Evolutionary conservation across 2,329 filamentous ascomycete genomes (phyloP).

Genomic region (Tolypocladium ophioglossoides): DNA sequence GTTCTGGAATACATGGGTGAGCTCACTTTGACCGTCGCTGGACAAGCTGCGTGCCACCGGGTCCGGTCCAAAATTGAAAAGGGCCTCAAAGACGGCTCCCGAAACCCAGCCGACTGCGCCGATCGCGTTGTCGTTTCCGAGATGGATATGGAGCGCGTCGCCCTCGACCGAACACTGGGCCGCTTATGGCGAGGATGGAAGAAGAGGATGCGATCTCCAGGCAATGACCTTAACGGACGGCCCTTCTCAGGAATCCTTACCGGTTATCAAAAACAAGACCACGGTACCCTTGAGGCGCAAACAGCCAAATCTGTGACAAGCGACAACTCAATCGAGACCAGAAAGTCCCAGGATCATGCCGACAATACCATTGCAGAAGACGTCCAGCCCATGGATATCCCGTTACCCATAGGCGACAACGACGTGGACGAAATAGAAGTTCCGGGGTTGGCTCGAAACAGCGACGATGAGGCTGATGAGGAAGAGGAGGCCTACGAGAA

Average conservation of each 20-base stretch:
- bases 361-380: conserved; percentile 14
- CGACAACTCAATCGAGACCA: conserved; percentile 3
- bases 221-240: conserved; percentile 33
- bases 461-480: conserved; percentile 49
- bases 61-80: conserved; percentile 48
- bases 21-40: conserved; percentile 76
- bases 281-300: conserved; percentile 26
- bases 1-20: conserved; percentile 92
- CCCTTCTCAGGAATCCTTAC: conserved; percentile 39
- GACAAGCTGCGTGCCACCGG: conserved; percentile 70
- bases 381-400: conserved; percentile 34
- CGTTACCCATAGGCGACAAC: conserved; percentile 55
- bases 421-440: conserved; percentile 76
- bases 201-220: conserved; percentile 61
- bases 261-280: conserved; percentile 18
- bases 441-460: conserved; percentile 53
- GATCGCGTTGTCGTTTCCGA: conserved; percentile 79
- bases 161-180: conserved; percentile 78
- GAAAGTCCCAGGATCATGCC: conserved; percentile 6
- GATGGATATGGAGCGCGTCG: conserved; percentile 83
- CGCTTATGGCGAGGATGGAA: conserved; percentile 93
- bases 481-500: conserved; percentile 25
- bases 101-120: conserved; percentile 35
- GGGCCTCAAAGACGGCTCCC: conserved; percentile 41
- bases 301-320: conserved; percentile 9